Base-by-base conservation (phyloP, 1,139 yeast species). In the Hanseniaspora gamundiae region DNA sequence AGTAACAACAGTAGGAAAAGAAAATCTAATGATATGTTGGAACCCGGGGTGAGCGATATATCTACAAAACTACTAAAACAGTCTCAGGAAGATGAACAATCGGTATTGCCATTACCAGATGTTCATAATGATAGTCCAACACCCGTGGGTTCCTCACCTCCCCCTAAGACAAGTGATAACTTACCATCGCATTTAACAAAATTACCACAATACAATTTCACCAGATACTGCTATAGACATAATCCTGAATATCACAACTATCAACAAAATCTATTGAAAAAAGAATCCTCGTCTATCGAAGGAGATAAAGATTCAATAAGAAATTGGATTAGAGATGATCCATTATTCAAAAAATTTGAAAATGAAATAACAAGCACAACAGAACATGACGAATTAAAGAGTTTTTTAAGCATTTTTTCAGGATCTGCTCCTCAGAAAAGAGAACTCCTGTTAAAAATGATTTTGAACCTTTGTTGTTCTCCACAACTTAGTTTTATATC, bases 401-500 rank as follows among this genome's bases (percentile, higher is more conserved):
- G 19, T 10, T 33, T 33, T 33, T 17, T 33, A 5, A 19, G 9
- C 40, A 52, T 58, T 19, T 61, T 56, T 46, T 48, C 52, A 14
- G 36, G 13, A 8, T 29, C 42, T 29, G 56, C 80, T 20, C 69
- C 70, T 47, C 73, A 68, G 42, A 87, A 78, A 59, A 70, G 96
- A 42, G 73, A 76, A 46, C 67, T 88, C 42, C 84, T 91, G 3
- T 64, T 91, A 43, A 84, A 83, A 58, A 97, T 97, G 1, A 65
- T 91, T 29, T 66, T 91, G 41, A 73, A 88, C 11, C 95, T 86
- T 59, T 86, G 97, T 61, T 91, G 98, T 56, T 88, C 87, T 65
- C 97, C 97, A 1, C 96, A 88, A 57, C 69, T 91, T 20, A 84
- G 95, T 13, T 78, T 78, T 49, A 76, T 88, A 7, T 76, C 94